Evolutionary conservation across 1,139 yeast genomes (phyloP).

Genomic region (Debaryomyces sp.): DNA sequence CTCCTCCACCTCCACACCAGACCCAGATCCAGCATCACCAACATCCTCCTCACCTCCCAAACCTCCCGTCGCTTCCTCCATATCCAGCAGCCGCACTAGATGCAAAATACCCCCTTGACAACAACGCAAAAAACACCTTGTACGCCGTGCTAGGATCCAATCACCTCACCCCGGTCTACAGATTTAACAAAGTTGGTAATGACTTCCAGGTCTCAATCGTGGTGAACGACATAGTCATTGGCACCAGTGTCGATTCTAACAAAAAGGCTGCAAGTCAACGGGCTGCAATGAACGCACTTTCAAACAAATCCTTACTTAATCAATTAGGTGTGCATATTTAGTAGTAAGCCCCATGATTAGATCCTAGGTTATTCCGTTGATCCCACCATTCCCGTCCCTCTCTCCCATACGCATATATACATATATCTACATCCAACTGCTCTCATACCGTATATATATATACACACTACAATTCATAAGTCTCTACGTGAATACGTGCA

Average conservation of each 20-base stretch:
- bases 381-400: background rate
- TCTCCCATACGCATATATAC: background rate
- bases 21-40: background rate
- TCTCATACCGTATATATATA: background rate
- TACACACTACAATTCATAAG: background rate
- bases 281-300: constrained; percentile 35
- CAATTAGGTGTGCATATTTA: constrained; percentile 17
- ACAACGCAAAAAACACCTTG: constrained; percentile 28
- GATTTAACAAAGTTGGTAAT: constrained; percentile 18
- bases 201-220: constrained; percentile 23
- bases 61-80: background rate
- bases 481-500: background rate
- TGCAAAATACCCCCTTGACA: constrained; percentile 16
- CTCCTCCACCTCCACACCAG: constrained; percentile 10
- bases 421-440: background rate
- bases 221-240: constrained; percentile 32
- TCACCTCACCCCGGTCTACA: constrained; percentile 25
- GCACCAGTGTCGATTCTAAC: constrained; percentile 33
- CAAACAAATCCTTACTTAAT: constrained; percentile 20
- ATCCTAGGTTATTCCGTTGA: background rate
- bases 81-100: constrained; percentile 1
- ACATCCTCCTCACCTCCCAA: constrained; percentile 7
- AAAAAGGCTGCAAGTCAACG: constrained; percentile 34
- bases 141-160: constrained; percentile 28
- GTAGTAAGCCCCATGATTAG: background rate